A percentile compares a stretch with the other conserved stretches of the same genome.
phyloP scores from a whole-genome alignment of 1,284 basidiomycete species.

The Sparassis latifolia region DNA sequence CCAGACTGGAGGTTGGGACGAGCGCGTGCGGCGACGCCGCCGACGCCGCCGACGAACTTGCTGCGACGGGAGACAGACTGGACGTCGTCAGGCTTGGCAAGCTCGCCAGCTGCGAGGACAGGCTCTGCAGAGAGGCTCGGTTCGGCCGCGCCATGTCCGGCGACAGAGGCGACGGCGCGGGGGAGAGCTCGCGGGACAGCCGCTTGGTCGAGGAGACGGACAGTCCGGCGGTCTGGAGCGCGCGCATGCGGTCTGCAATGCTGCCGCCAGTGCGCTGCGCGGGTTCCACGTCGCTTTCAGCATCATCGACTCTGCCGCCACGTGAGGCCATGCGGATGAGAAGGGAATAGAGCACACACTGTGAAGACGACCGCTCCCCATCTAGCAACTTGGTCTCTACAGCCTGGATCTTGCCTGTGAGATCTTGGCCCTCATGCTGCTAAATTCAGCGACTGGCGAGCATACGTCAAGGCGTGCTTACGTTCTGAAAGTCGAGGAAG shows the following conservation, averaged over 20 bases:
- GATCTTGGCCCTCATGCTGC: constrained; percentile 45
- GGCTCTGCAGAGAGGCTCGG: constrained; percentile 20
- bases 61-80: no score
- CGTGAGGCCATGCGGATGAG: constrained; percentile 7
- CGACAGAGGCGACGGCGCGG: no score
- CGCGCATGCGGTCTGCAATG: constrained; percentile 65
- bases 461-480: constrained; percentile 25
- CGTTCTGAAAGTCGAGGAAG: constrained; percentile 53
- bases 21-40: constrained; percentile 42
- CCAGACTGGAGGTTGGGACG: constrained; percentile 58
- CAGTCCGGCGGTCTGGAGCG: constrained; percentile 57
- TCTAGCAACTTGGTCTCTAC: constrained; percentile 56
- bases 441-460: constrained; percentile 3
- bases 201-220: constrained; percentile 43
- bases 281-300: no score
- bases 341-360: constrained; percentile 34
- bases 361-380: constrained; percentile 41
- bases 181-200: constrained; percentile 45
- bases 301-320: no score
- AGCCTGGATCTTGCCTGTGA: constrained; percentile 37
- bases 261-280: constrained; percentile 38
- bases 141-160: constrained; percentile 12
- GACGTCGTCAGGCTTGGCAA: background rate
- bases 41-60: constrained; percentile 18
- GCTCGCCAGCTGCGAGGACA: constrained; percentile 19